Conservation (phyloP, 192 early-diverging fungal species). For the Backusella tuberculispora region DNA sequence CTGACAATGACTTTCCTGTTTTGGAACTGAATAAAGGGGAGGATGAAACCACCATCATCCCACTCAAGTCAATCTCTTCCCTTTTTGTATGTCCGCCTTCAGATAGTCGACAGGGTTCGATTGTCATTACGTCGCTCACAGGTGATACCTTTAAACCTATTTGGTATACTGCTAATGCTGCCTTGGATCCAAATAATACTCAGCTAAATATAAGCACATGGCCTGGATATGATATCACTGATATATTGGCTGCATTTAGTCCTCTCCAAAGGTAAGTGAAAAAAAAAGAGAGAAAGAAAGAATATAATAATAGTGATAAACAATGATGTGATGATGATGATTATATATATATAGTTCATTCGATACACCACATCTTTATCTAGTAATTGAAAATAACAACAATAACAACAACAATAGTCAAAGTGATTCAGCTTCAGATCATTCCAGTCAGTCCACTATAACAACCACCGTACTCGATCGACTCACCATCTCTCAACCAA, state of each 20-base stretch:
- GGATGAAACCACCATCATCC: constrained; percentile 18
- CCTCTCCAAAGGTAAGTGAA: constrained; percentile 16
- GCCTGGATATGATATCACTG: constrained; percentile 31
- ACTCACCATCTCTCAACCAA: constrained; percentile 56
- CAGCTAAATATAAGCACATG: constrained; percentile 8
- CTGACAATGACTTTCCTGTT: constrained; percentile 19
- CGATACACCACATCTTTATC: background rate
- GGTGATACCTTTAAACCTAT: constrained; percentile 33
- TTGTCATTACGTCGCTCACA: constrained; percentile 27
- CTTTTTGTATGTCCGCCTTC: constrained; percentile 25
- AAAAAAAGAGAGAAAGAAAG: too few relatives aligned
- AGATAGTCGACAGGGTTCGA: constrained; percentile 13
- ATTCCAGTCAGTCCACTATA: constrained; percentile 54
- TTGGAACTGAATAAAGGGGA: constrained; percentile 20
- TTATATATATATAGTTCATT: constrained; percentile 7
- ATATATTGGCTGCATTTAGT: constrained; percentile 31
- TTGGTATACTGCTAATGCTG: constrained; percentile 23
- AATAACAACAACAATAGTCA: background rate
- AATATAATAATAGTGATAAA: too few relatives aligned
- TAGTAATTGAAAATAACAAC: background rate
- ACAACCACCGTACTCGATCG: constrained; percentile 44
- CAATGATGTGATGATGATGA: too few relatives aligned
- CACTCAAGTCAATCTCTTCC: constrained; percentile 12
- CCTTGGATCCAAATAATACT: background rate
- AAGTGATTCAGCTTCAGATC: constrained; percentile 37